phyloP scores from a whole-genome alignment of 2,329 filamentous ascomycete species.

The Alternaria viburni region DNA sequence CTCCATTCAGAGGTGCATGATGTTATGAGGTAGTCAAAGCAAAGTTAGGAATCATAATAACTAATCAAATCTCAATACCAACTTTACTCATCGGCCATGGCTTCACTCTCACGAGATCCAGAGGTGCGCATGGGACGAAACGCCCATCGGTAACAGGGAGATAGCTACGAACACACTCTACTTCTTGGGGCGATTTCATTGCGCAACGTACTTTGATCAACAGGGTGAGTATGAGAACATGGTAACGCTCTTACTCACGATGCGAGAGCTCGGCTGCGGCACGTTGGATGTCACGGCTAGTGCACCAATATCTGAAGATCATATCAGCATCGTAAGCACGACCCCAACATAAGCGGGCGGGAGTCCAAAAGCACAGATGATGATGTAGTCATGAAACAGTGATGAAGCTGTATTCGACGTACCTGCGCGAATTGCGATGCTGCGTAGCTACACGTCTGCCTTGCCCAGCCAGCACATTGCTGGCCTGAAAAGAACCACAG shows the following conservation, averaged over 20 bases:
- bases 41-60: background rate
- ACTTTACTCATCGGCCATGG: background rate
- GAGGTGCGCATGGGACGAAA: background rate
- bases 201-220: background rate
- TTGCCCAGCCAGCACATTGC: background rate
- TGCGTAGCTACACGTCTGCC: slow-evolving; percentile 1
- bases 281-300: background rate
- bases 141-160: background rate
- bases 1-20: background rate
- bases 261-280: background rate
- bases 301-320: background rate
- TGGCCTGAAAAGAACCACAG: slow-evolving; percentile 2
- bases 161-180: background rate
- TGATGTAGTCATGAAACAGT: background rate
- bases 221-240: background rate
- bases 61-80: background rate
- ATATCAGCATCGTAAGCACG: background rate
- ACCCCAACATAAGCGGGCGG: background rate
- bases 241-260: background rate
- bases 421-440: background rate
- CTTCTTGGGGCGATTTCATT: background rate
- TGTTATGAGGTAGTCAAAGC: background rate
- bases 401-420: background rate
- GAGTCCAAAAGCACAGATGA: background rate
- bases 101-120: background rate